Base-by-base conservation (phyloP, 2,329 filamentous ascomycete species). In the Helminthosporium solani region DNA sequence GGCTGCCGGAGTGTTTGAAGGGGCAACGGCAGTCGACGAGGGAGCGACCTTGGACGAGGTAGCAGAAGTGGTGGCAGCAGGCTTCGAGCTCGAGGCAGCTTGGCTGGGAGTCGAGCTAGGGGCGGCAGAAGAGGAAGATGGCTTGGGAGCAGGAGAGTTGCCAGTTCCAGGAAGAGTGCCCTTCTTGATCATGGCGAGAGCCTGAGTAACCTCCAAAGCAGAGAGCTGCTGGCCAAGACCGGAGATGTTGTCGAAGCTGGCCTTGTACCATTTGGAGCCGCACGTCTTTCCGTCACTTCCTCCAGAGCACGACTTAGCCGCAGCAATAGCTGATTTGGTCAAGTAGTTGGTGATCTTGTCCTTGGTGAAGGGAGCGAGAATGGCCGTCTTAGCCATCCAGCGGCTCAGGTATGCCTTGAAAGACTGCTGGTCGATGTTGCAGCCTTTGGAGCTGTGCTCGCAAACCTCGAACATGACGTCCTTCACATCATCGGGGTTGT, bases 351-450 rank as follows among this genome's bases (percentile, higher is more conserved):
- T 63, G 34, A 77, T 68, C 11, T 57, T 58, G 20, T 64, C 56
- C 33, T 61, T 62, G 25, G 73, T 73, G 43, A 68, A 72, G 2
- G 75, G 75, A 12, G 72, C 72, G 40, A 77, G 49, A 21, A 72
- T 53, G 3, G 73, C 68, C 6, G 73, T 68, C 50, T 76, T 75
- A 14, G 68, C 66, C 46, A 78, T 64, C 81, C 85, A 90, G 35
- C 87, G 83, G 20, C 81, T 71, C 20, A 89, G 74, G 66, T 88
- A 90, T 9, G 84, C 86, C 71, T 90, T 90, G 81, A 90, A 90
- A 38, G 78, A 83, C 59, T 79, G 79, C 71, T 90, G 85, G 66
- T 90, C 86, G 52, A 77, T 77, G 71, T 88, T 81, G 75, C 87
- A 91, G 44, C 59, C 60, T 14, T 57, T 60, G 36, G 58, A 52